Base-by-base conservation (phyloP, 2,329 filamentous ascomycete species). In the Aspergillus clavatus region DNA sequence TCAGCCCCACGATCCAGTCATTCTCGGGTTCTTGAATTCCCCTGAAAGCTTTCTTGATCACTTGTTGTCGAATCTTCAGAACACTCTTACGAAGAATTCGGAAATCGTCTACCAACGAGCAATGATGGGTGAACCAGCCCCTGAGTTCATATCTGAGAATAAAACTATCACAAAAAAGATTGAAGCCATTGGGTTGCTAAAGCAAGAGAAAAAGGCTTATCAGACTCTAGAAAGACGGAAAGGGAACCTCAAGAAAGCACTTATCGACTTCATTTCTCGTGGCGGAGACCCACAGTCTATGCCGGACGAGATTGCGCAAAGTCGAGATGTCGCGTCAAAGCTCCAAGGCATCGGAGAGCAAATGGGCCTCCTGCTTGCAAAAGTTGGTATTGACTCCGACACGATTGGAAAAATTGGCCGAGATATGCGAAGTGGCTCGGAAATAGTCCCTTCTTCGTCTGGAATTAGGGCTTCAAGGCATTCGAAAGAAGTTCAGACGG, bases 41-140 rank as follows among this genome's bases (percentile, higher is more conserved):
- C 44, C 61, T 16, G 42, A 45, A 5, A 45, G 52, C 10, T 53
- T 51, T 7, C 49, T 70, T n/a, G 56, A 59, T 6, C 40, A 48
- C 21, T 49, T 58, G 12, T 56, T 67, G 37, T 48, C 56, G 19
- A 54, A 47, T n/a, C 45, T 71, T 24, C 58, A 63, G 37, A 38
- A 49, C 31, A 65, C 58, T 3, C 52, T 65, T 21, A 53, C 62
- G 27, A 59, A 54, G 23, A 69, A 70, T 42, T 65, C 70, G 1
- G 60, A 68, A 36, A 48, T 62, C 26, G 60, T 70, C 11, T 69
- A 67, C 42, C 53, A 69, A 33, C 56, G 60, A 41, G 60, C 63
- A 22, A 63, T 72, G 59, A 60, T 63, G 43, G 68, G 66, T 4
- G 55, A 59, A 42, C 54, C 57, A 2, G 57, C 58, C 2, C 58